Percentiles rank a stretch among this genome's conserved stretches.
phyloP scores from a whole-genome alignment of 2,329 filamentous ascomycete species.

The Sporothrix schenckii region DNA sequence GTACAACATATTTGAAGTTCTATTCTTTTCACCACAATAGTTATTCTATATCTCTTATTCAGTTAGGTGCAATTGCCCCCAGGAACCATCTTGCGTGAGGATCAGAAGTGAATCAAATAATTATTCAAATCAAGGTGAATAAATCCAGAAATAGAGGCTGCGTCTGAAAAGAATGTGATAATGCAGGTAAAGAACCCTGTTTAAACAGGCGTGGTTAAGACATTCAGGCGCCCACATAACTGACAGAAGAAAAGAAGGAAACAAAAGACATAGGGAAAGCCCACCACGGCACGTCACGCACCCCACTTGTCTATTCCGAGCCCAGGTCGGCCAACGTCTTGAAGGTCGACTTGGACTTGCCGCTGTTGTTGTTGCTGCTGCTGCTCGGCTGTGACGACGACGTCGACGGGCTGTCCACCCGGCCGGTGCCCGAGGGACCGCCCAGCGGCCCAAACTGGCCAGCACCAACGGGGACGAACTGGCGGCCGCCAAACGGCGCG shows the following conservation, averaged over 20 bases:
- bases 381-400: neutral
- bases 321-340: conserved; percentile 60
- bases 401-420: neutral
- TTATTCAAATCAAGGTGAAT: neutral
- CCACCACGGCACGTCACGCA: neutral
- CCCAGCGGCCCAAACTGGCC: neutral
- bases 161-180: neutral
- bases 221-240: neutral
- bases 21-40: no score
- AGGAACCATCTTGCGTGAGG: neutral
- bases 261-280: neutral
- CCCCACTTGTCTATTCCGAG: conserved; percentile 34
- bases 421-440: neutral
- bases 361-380: conserved; percentile 40
- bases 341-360: conserved; percentile 46
- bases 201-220: neutral
- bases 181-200: neutral
- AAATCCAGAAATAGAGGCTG: neutral
- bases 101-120: neutral
- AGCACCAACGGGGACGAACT: conserved; percentile 7
- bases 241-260: neutral
- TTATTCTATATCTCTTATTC: no score
- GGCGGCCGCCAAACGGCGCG: conserved; percentile 28
- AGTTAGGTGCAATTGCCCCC: no score
- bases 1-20: no score